Evolutionary conservation across 2,329 filamentous ascomycete genomes (phyloP), one percentile per base, ranked within the genome.

Genomic region (Ascochyta clinopodiicola): DNA sequence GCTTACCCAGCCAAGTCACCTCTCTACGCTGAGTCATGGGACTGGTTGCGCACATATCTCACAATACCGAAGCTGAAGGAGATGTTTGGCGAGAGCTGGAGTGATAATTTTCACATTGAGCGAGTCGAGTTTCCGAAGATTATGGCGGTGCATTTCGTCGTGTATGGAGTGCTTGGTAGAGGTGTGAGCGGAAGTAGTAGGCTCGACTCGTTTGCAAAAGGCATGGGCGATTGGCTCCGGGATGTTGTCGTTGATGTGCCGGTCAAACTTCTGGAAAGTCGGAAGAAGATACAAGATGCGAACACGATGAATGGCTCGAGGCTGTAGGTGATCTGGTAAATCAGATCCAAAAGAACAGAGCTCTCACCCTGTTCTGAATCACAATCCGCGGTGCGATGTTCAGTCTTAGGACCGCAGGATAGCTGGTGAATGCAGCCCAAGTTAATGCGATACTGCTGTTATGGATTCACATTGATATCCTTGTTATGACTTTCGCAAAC

Each of bases 171-270:
- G 32, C 42, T 77, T 34, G 74, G 72, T 4, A 49, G 72, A 12
- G 75, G 75, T 7, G 73, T 84, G 3, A 84, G 80, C 57, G 81
- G 80, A 51, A 80, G 78, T 9, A 75, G 69, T 22, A 63, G 75
- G 35, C 58, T 85, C 17, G 82, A 85, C 70, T 71, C 72, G 10
- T 71, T 84, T 59, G 83, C 79, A 1, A 85, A 85, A 62, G 81
- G 81, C 0, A 82, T 84, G 62, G 80, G 76, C 13, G 82, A 84
- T 70, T 84, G 79, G 66, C 62, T 83, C 31, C 64, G 80, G 22
- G 79, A 79, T 54, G 72, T 72, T 42, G 63, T 75, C n/a, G 73
- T 81, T 35, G 72, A 78, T 35, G 70, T 80, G 39, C 79, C 78
- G 1, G 62, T 68, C 39, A 63, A 50, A 56, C 57, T 73, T 29